Percentiles rank a stretch among this genome's conserved stretches.
These are phyloP conservation scores for Nitzschia sp. DNA, from an alignment of 108 stramenopile species.

Conservation along the genomic window DNA sequence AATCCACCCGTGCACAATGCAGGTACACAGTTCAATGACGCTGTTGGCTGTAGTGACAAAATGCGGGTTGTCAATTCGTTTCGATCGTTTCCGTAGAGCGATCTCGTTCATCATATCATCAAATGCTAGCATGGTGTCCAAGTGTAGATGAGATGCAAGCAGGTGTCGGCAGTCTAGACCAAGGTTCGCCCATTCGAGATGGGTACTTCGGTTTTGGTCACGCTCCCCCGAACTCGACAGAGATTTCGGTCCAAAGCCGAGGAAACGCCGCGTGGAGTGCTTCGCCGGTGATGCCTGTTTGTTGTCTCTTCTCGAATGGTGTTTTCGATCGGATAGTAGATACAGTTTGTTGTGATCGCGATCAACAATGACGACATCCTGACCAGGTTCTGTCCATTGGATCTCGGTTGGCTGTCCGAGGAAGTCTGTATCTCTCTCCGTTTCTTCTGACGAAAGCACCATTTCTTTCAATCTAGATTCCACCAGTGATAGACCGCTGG, in stretches of 20 bases:
- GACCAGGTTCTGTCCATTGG: constrained; percentile 30
- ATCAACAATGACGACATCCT: constrained; percentile 62
- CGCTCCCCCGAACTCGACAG: neutral
- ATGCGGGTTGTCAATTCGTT: neutral
- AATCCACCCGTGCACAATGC: constrained; percentile 68
- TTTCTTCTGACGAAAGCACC: constrained; percentile 6
- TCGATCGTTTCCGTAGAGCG: constrained; percentile 4
- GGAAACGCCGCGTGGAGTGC: constrained; percentile 1
- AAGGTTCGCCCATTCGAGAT: constrained; percentile 39
- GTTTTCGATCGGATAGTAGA: constrained; percentile 34
- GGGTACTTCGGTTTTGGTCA: constrained; percentile 29
- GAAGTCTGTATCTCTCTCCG: neutral
- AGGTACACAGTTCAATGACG: constrained; percentile 63
- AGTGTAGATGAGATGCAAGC: constrained; percentile 60
- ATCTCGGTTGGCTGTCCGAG: neutral
- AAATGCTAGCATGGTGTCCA: constrained; percentile 68
- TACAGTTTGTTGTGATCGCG: constrained; percentile 48
- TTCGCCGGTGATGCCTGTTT: constrained; percentile 14
- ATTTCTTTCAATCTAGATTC: neutral
- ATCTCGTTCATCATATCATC: constrained; percentile 79
- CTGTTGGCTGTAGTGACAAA: neutral
- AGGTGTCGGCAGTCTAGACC: constrained; percentile 68
- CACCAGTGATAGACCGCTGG: neutral
- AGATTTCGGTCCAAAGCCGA: constrained; percentile 19
- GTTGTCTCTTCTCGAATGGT: constrained; percentile 6